These are phyloP conservation scores for Alnus glutinosa DNA, from an alignment of 306 rosid species.

Conservation along the genomic window DNA sequence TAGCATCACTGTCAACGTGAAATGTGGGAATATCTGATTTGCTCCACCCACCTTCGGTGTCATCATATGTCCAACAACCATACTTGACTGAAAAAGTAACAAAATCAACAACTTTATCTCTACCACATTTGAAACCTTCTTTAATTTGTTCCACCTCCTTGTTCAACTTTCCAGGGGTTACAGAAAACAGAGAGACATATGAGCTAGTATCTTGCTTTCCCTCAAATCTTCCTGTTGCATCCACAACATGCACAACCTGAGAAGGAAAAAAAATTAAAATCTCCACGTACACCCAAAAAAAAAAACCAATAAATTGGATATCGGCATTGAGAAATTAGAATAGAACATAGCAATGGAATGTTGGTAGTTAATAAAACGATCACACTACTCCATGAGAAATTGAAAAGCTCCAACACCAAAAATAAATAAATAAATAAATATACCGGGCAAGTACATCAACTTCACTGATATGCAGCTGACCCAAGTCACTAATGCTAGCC, in stretches of 20 bases:
- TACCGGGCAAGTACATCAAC: no score
- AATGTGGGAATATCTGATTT: slow-evolving; percentile 71
- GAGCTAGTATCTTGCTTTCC: slow-evolving; percentile 52
- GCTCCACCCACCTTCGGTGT: slow-evolving; percentile 59
- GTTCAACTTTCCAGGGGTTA: slow-evolving; percentile 87
- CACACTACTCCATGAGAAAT: background rate
- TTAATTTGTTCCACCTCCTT: slow-evolving; percentile 68
- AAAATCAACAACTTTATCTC: slow-evolving; percentile 67
- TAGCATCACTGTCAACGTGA: slow-evolving; percentile 41
- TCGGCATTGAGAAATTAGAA: background rate
- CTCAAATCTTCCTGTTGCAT: slow-evolving; percentile 49
- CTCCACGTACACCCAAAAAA: background rate
- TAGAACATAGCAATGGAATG: background rate
- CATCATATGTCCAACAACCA: slow-evolving; percentile 69
- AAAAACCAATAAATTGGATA: background rate
- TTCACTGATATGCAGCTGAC: no score
- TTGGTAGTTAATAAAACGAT: background rate
- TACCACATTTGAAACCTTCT: slow-evolving; percentile 78
- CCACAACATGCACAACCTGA: slow-evolving; percentile 96
- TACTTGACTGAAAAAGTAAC: slow-evolving; percentile 79
- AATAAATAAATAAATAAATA: background rate
- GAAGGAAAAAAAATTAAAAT: slow-evolving; percentile 12
- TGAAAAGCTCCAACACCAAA: background rate
- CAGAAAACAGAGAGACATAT: slow-evolving; percentile 74
- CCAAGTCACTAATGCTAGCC: no score